Base-by-base conservation (phyloP, 1,139 yeast species). In the Taphrina deformans region DNA sequence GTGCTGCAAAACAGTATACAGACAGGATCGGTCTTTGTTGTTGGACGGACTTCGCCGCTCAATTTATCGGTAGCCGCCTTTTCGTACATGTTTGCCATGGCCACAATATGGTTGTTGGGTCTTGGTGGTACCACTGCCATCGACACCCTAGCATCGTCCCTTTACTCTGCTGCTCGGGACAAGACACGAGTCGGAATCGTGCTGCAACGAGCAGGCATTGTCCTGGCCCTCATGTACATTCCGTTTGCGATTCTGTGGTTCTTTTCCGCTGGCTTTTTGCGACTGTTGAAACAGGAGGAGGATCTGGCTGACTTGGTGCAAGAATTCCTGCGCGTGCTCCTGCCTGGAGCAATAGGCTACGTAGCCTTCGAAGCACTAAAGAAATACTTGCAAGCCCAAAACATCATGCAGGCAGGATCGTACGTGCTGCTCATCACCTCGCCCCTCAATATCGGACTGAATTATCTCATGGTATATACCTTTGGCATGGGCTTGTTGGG, bases 371-470 rank as follows among this genome's bases (percentile, higher is more conserved):
- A 92, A 74, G 85, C 86, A 70, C 83, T 88, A 31, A 91, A 91
- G 74, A 81, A 96, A 69, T 91, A 84, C 72, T 76, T 92, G 67
- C 97, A 91, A 76, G 92, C 96, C 0, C 97, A 92, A 75, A 96
- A 96, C 6, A 88, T 90, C 27, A 91, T 89, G 78, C 95, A 89
- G 71, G 97, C 97, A 0, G 89, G 95, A 3, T 88, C 96, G 1
- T 85, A 88, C 35, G 87, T 90, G 5, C 76, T 91, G 48, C 79
- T 89, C 55, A 76, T 90, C 10, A 84, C 92, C 71, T 93, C 97
- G 0, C 97, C 97, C 0, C 71, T 88, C 29, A 90, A 92, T 74
- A 81, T 88, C 5, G 72, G 85, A 10, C 73, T 88, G 62, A 89
- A 92, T 69, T 89, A 87, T 80, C 72, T 85, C n/a, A 77, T 91